Evolutionary conservation across 768 basidiomycete species (phyloP), one percentile per base, ranked within the genome.

Genomic region (Trametes meyenii): DNA sequence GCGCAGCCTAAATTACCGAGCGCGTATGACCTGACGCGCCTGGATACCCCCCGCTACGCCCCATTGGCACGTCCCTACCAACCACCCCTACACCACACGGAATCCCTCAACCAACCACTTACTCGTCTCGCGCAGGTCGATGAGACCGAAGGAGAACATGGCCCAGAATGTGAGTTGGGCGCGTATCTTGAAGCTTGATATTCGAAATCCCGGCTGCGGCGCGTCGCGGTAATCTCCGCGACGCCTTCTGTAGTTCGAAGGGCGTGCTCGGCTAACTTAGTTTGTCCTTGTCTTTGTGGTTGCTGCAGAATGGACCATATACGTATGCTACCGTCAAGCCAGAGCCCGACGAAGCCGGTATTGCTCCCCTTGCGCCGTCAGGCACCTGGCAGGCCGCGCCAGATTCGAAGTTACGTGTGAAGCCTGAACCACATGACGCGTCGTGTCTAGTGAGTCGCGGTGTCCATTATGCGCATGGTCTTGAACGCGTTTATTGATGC

Each of bases 391-490:
- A 64, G 58, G 48, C 53, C 38, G 43, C 33, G 21, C 39, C n/a
- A 43, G 54, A 56, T 46, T 36, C 38, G 51, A 51, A 48, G 51
- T 48, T 51, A 12, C 61, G 50, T 36, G 71, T 77, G 12, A 78
- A 80, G 60, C 43, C 70, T 6, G 77, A 78, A 59, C 67, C 66
- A 21, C 61, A 45, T 33, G 76, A 76, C 62, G 63, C 62, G 12
- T 63, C 69, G 26, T 69, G 68, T 50, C 48, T 43, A 5, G 50
- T 48, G 26, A 24, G 52, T 53, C 38, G 43, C 8, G 12, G 38
- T 23, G 11, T 17, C 14, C 16, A 21, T 17, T 21, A n/a, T 21
- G n/a, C n/a, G n/a, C n/a, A n/a, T n/a, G n/a, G 19, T 35, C 17
- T 19, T 4, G 21, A 14, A 42, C 23, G 52, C 21, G 38, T n/a